Percentiles rank a stretch among this genome's conserved stretches.
These are phyloP conservation scores for Omphalea diandra DNA, from an alignment of 441 rosid species.

Conservation along the genomic window DNA sequence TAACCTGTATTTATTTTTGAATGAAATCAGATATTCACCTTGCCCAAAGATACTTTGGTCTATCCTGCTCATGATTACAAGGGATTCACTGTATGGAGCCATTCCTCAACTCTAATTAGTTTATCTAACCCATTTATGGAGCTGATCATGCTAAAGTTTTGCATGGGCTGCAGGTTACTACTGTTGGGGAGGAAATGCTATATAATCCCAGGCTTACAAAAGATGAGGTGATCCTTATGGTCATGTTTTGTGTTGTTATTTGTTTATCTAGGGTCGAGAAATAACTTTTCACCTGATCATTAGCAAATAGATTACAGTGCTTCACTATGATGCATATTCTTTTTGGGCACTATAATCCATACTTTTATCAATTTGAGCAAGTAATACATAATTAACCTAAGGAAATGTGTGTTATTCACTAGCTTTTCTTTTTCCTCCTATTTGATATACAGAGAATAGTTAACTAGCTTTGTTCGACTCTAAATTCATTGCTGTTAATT, in stretches of 20 bases:
- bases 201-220: conserved; percentile 78
- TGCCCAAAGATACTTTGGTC: conserved; percentile 80
- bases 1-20: conserved; percentile 5
- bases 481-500: neutral
- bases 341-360: no score
- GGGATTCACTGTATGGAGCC: conserved; percentile 63
- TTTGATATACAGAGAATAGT: neutral
- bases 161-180: conserved; percentile 55
- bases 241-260: neutral
- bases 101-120: conserved; percentile 6
- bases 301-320: neutral
- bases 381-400: no score
- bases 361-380: no score
- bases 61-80: conserved; percentile 94
- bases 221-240: conserved; percentile 51
- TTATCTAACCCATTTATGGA: neutral
- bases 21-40: conserved; percentile 61
- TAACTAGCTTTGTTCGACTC: neutral
- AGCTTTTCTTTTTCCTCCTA: neutral
- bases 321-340: neutral
- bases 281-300: neutral
- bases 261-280: neutral
- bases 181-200: conserved; percentile 82
- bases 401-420: neutral
- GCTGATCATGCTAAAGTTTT: conserved; percentile 16